Conservation (phyloP, 176 grass and related monocot genomes). For the Cenchrus fungigraminus region DNA sequence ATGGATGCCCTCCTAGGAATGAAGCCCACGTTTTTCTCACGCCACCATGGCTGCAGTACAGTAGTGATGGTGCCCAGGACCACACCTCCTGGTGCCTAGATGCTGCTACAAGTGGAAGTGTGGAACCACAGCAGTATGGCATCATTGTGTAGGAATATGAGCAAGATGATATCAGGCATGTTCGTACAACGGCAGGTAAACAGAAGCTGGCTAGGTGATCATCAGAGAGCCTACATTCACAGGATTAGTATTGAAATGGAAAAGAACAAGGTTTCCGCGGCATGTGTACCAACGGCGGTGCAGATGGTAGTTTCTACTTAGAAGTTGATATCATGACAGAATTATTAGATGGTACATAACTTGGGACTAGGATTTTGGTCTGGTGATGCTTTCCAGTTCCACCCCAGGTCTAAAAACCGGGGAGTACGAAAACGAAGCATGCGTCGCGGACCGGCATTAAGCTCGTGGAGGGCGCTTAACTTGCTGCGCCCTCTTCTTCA, state of each 20-base stretch:
- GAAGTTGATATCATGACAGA: constrained; percentile 56
- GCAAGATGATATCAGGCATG: constrained; percentile 1
- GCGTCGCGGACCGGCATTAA: constrained; percentile 3
- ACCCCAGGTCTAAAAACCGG: constrained; percentile 49
- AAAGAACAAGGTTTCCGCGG: constrained; percentile 28
- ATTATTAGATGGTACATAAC: constrained; percentile 67
- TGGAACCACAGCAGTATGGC: constrained; percentile 1
- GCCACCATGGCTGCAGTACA: not conserved
- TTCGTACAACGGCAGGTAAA: not conserved
- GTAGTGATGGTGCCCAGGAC: not conserved
- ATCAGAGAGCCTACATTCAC: constrained; percentile 59
- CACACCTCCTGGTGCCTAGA: not conserved
- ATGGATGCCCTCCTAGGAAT: constrained; percentile 18
- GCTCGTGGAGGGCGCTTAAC: not conserved
- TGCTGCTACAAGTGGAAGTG: constrained; percentile 3
- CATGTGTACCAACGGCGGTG: constrained; percentile 28
- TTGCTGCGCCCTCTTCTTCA: constrained; percentile 46
- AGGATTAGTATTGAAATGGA: constrained; percentile 59
- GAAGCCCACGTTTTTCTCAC: constrained; percentile 20
- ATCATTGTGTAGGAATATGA: not conserved
- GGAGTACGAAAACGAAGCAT: constrained; percentile 27
- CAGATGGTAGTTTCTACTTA: constrained; percentile 30
- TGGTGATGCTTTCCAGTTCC: constrained; percentile 52
- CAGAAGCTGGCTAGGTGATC: not conserved
- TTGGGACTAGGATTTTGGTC: constrained; percentile 37